Conservation (phyloP, 2,329 filamentous ascomycete species). For the Penicillium sp. region DNA sequence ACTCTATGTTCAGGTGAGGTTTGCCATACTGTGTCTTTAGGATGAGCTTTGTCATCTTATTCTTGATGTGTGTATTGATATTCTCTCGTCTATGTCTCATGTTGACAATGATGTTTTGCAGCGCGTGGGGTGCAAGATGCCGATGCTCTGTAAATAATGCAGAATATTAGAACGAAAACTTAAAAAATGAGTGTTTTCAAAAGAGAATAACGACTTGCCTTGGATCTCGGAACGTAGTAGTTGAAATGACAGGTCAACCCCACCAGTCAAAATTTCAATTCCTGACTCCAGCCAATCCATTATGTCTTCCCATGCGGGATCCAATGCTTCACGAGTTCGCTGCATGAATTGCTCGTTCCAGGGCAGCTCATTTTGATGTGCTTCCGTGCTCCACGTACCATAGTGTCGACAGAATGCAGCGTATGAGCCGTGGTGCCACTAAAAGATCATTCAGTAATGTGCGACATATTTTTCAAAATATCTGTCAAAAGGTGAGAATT, state of each 20-base stretch:
- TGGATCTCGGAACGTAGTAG: neutral
- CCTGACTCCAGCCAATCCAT: neutral
- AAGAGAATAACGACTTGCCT: neutral
- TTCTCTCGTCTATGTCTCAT: neutral
- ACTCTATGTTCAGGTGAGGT: neutral
- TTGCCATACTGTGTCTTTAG: neutral
- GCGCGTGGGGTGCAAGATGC: neutral
- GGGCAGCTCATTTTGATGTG: neutral
- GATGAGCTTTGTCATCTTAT: neutral
- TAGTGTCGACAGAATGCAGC: neutral
- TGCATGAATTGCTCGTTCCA: neutral
- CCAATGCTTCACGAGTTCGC: neutral
- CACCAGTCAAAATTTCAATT: neutral
- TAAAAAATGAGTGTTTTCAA: neutral
- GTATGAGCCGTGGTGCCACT: neutral
- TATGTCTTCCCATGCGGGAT: neutral
- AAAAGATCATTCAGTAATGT: neutral
- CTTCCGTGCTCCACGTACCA: neutral
- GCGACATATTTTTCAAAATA: neutral
- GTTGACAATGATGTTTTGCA: neutral
- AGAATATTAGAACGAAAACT: neutral
- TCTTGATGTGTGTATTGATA: neutral
- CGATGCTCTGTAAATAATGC: neutral
- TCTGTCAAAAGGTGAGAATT: neutral
- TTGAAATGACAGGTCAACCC: neutral